Evolutionary conservation across 2,329 filamentous ascomycete species (phyloP).

Genomic region (Cytospora chrysosperma): DNA sequence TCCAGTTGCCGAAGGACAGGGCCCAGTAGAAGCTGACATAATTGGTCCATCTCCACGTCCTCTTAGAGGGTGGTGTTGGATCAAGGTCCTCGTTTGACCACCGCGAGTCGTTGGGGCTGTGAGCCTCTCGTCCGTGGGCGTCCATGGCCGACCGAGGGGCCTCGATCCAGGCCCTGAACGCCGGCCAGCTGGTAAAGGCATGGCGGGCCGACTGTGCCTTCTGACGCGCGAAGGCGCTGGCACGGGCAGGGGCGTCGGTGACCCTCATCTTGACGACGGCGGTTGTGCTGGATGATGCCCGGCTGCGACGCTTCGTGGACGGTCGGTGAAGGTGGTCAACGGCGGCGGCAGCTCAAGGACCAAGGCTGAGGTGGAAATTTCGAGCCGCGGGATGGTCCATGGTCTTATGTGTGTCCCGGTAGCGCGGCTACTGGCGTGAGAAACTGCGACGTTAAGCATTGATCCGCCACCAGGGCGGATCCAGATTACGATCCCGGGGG

Average conservation of each 20-base stretch:
- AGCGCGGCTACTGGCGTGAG: not conserved
- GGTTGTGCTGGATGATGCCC: not conserved
- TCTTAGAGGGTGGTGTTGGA: slow-evolving; percentile 38
- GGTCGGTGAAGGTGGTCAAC: not conserved
- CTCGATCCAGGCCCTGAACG: slow-evolving; percentile 19
- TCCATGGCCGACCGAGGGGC: slow-evolving; percentile 8
- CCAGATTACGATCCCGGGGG: not conserved
- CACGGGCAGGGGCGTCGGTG: slow-evolving; percentile 10
- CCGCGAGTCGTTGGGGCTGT: not conserved
- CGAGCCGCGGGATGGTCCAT: not conserved
- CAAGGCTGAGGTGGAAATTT: not conserved
- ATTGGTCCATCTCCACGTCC: slow-evolving; percentile 41
- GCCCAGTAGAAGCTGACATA: slow-evolving; percentile 41
- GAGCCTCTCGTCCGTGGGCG: slow-evolving; percentile 1
- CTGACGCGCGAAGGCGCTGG: slow-evolving; percentile 7
- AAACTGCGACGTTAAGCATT: not conserved
- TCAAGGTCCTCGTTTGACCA: slow-evolving; percentile 32
- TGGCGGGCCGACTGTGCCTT: slow-evolving; percentile 11
- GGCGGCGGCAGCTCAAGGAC: not conserved
- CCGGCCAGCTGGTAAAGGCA: slow-evolving; percentile 11
- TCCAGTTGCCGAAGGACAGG: slow-evolving; percentile 43
- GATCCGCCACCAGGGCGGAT: not conserved
- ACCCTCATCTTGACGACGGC: slow-evolving; percentile 7
- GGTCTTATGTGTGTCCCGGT: not conserved
- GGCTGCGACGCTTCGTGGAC: not conserved